These are phyloP conservation scores for Cyclotella choctawhatcheeana DNA, from an alignment of 108 stramenopile genomes.

Conservation along the genomic window DNA sequence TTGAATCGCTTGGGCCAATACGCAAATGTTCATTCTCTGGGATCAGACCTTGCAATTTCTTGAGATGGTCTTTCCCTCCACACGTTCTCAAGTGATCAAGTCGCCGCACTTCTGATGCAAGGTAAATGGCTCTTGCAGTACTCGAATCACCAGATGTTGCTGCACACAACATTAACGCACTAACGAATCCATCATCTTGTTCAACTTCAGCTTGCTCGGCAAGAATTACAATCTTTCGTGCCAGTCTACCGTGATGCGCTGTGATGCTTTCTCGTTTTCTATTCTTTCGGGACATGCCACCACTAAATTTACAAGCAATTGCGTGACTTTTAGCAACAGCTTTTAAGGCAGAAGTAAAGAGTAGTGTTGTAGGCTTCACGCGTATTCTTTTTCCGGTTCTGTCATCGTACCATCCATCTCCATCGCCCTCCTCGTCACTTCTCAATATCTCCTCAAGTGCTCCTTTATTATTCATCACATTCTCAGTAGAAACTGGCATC, in stretches of 20 bases:
- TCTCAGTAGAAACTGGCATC: constrained; percentile 44
- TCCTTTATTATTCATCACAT: constrained; percentile 36
- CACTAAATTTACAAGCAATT: constrained; percentile 70
- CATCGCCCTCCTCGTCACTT: constrained; percentile 49
- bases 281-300: constrained; percentile 66
- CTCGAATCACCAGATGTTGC: constrained; percentile 84
- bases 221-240: constrained; percentile 69
- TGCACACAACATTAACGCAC: constrained; percentile 82
- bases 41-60: constrained; percentile 43
- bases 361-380: constrained; percentile 81
- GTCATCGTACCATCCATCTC: constrained; percentile 50
- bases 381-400: constrained; percentile 57
- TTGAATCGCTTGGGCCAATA: constrained; percentile 18
- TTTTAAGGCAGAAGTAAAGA: constrained; percentile 77
- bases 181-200: constrained; percentile 83
- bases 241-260: constrained; percentile 83
- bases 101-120: constrained; percentile 75
- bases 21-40: constrained; percentile 29
- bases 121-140: constrained; percentile 81
- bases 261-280: constrained; percentile 67
- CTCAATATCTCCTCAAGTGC: constrained; percentile 24
- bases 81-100: constrained; percentile 80
- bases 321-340: constrained; percentile 77
- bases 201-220: constrained; percentile 84
- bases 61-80: constrained; percentile 65